Evolutionary conservation across 495 filamentous ascomycete genomes (phyloP), one percentile per base, ranked within the genome.

Genomic region (Aspergillus kassunensis): DNA sequence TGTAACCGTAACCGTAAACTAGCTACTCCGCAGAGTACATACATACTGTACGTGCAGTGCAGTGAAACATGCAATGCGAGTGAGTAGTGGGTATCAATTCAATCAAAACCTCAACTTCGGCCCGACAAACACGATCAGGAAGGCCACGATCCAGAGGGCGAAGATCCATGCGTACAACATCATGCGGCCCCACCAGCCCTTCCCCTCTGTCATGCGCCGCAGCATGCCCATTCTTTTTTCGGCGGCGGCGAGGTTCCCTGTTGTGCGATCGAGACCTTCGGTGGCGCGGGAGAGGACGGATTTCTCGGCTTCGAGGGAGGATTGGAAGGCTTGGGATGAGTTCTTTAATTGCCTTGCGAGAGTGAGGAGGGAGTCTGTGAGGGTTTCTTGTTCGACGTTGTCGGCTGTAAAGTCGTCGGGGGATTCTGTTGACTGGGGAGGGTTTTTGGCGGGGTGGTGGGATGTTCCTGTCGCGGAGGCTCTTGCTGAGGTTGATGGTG

Each of bases 121-220:
- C 59, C 86, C 68, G 50, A 92, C 76, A 71, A 84, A 89, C 2
- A 95, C 89, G 53, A 96, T 65, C 63, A 89, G 54, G 13, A 95
- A 67, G 2, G 88, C 79, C 33, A 86, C 66, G 13, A 93, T 61
- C 82, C 87, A 89, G 58, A 96, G 55, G 44, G 82, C 89, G 46
- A 83, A 85, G 41, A 96, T 91, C 76, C 85, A 85, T 12, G 74
- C 84, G 77, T 95, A 95, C 44, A 96, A 73, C 77, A 88, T 74
- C 74, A 96, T 81, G 45, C 91, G 64, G 15, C 87, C 91, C 87
- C 80, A 91, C 87, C 85, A 92, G 1, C 91, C 91, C 63, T 84
- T 82, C 9, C 90, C 90, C 73, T 95, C 91, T 18, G 82, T 89
- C 80, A 92, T 85, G 20, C 77, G 73, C 56, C 79, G 70, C 59